phyloP scores from a whole-genome alignment of 345 rosid species.

The Aethionema arabicum region DNA sequence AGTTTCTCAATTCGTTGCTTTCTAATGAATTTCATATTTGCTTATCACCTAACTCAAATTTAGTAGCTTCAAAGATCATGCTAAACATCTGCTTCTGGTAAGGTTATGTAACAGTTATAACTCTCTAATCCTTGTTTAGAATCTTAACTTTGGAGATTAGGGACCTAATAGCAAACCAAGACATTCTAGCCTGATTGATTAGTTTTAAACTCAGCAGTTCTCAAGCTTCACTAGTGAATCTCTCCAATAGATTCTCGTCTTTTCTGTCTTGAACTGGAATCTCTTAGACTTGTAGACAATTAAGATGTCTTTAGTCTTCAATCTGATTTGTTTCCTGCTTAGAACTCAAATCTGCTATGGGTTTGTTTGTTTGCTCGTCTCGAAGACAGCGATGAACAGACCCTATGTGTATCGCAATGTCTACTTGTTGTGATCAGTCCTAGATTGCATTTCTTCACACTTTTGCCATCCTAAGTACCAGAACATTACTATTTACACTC shows the following conservation, averaged over 20 bases:
- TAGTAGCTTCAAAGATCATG: too few relatives aligned
- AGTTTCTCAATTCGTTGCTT: constrained; percentile 17
- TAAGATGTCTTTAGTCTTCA: not conserved
- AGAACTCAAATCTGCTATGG: not conserved
- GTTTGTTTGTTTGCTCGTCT: too few relatives aligned
- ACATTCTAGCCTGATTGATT: not conserved
- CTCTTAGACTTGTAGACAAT: not conserved
- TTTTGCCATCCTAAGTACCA: not conserved
- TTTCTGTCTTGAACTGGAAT: not conserved
- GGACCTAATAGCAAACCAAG: not conserved
- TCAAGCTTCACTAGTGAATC: too few relatives aligned
- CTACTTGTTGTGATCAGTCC: not conserved
- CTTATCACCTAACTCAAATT: too few relatives aligned
- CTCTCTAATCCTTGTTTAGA: not conserved
- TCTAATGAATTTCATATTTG: not conserved
- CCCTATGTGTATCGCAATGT: too few relatives aligned
- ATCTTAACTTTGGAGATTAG: too few relatives aligned
- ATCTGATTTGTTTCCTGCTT: not conserved
- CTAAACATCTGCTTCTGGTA: not conserved
- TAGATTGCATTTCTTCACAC: not conserved
- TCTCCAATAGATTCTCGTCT: not conserved
- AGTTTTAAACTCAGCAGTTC: not conserved
- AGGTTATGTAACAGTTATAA: not conserved
- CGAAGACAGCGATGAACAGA: too few relatives aligned
- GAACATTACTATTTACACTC: constrained; percentile 1